Base-by-base conservation (phyloP, 2,329 filamentous ascomycete species). In the Claviceps fusiformis region DNA sequence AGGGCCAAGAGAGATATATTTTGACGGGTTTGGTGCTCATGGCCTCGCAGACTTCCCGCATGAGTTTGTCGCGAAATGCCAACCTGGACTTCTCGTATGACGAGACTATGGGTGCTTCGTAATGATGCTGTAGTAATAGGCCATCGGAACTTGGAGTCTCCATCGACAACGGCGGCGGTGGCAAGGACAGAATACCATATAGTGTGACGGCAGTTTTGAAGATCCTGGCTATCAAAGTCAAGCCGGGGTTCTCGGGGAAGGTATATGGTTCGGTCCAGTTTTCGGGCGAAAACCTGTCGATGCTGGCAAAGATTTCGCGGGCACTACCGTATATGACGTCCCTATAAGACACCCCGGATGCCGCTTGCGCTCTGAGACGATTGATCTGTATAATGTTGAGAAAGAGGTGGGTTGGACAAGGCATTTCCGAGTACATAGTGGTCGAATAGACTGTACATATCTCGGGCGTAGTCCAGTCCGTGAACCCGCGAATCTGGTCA, bases 371-470 rank as follows among this genome's bases (percentile, higher is more conserved):
- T 31, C 54, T 44, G 31, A 55, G 50, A n/a, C 43, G 50, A 41
- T 52, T 52, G 35, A 55, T 55, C 37, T 48, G 49, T 3, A 46
- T 51, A 13, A 55, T 52, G 44, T 48, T 48, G 31, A 55, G 54
- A 17, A 55, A 55, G 24, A 55, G 50, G 27, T 49, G 45, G 1
- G 54, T 55, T n/a, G 54, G 54, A 45, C 54, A 55, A 3, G 50
- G 54, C 54, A 55, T 46, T 27, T 55, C 54, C 3, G 54, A 52
- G 45, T 52, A 55, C 50, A 55, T 44, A 2, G 54, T 52, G 19
- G 39, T 52, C 17, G 49, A 43, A 33, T 52, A 55, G 35, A 55
- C 35, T 13, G 41, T 52, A 43, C 50, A 24, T 11, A 55, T 43
- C 19, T 52, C 50, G 31, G 29, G 37, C 9, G 49, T 44, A 13